Conservation (phyloP, 2,329 filamentous ascomycete species). For the Penicillium polonicum region DNA sequence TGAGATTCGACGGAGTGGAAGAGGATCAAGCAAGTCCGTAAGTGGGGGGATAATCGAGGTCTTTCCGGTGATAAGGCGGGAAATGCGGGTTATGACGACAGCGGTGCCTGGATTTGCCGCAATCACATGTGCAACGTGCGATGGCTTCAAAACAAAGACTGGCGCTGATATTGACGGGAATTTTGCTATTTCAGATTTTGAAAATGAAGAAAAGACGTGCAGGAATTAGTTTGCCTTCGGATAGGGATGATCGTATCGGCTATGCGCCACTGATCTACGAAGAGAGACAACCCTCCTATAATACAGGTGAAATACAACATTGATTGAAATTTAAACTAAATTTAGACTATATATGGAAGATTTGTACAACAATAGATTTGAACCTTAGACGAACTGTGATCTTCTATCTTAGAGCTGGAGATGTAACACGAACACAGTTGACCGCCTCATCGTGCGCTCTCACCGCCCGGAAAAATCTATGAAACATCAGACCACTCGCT, state of each 20-base stretch:
- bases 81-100: conserved; percentile 18
- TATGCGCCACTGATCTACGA: not conserved
- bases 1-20: not conserved
- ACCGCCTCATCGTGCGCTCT: conserved; percentile 6
- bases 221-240: not conserved
- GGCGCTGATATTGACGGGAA: not conserved
- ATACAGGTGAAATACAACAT: not conserved
- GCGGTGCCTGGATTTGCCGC: conserved; percentile 7
- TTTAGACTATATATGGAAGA: not conserved
- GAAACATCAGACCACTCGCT: conserved; percentile 17
- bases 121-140: not conserved
- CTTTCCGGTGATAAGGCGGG: conserved; percentile 8
- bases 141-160: not conserved
- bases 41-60: conserved; percentile 7
- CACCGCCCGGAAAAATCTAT: conserved; percentile 23
- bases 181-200: not conserved
- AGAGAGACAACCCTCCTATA: too few species aligned
- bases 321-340: not conserved
- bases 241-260: not conserved
- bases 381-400: not conserved
- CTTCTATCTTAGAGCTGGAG: not conserved
- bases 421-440: not conserved
- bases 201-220: not conserved
- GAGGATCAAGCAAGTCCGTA: conserved; percentile 1
- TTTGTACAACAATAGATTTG: not conserved